These are phyloP conservation scores for Fusarium acutatum DNA, from an alignment of 2,329 filamentous ascomycete genomes.

Conservation along the genomic window DNA sequence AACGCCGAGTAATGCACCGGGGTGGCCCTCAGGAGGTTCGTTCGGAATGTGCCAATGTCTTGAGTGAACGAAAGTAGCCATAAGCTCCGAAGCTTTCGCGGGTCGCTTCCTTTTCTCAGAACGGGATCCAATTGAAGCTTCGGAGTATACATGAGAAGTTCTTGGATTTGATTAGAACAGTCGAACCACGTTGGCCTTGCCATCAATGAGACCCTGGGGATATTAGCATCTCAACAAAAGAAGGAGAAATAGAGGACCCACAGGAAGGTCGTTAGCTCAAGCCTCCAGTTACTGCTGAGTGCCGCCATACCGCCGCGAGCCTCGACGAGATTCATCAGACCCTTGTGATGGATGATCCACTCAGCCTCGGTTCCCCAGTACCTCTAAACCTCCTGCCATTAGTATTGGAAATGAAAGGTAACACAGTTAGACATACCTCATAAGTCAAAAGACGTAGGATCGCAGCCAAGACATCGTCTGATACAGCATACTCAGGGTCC, in stretches of 20 bases:
- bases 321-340: neutral
- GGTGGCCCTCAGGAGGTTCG: neutral
- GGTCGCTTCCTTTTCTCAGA: neutral
- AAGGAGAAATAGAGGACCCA: neutral
- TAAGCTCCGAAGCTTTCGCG: neutral
- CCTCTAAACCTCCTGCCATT: neutral
- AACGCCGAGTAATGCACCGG: neutral
- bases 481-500: constrained; percentile 41
- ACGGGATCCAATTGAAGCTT: neutral
- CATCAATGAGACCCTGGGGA: neutral
- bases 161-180: constrained; percentile 11
- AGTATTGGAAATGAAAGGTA: too few relatives aligned
- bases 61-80: constrained; percentile 2
- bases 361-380: constrained; percentile 7
- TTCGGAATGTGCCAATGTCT: neutral
- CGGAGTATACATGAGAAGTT: neutral
- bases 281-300: constrained; percentile 5
- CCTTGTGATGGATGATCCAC: constrained; percentile 6
- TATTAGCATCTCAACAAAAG: neutral
- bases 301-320: neutral
- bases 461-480: constrained; percentile 40
- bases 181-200: constrained; percentile 2
- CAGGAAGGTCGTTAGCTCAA: constrained; percentile 4
- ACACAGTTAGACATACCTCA: neutral
- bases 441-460: neutral